Base-by-base conservation (phyloP, 1,284 basidiomycete genomes). In the Ganoderma sp. region DNA sequence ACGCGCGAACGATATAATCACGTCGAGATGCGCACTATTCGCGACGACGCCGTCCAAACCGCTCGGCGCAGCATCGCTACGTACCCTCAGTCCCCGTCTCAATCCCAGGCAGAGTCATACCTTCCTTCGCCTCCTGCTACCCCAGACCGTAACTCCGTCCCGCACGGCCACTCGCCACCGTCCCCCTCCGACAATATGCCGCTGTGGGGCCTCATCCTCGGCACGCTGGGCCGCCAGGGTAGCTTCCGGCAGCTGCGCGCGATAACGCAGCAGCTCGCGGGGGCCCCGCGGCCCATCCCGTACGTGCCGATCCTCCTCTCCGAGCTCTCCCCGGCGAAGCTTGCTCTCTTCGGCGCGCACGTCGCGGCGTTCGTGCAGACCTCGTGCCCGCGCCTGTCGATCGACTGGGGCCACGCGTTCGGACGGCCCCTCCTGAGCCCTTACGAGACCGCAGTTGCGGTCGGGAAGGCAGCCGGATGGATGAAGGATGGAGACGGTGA, bases 361-460 rank as follows among this genome's bases (percentile, higher is more conserved):
- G 86, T 99, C 67, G 90, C 92, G 4, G 90, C 93, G 0, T 98
- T 98, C 77, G 90, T 99, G 25, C 97, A 99, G 79, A 99, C 97
- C 1, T 95, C 95, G 0, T 99, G 97, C 81, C 97, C 97, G 2
- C 88, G 97, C 17, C 81, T 99, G 62, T 97, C 95, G 8, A 99
- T 99, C 70, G 98, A 99, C 78, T 99, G 98, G 98, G 96, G 96
- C 2, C 96, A 96, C 76, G 97, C 97, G 0, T 99, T 99, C 81
- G 84, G 91, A 63, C 86, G 88, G 39, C 98, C 98, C 0, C 82
- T 99, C 58, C 82, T 99, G 37, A 97, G 91, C 73, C 96, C 97
- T 0, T 99, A 99, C 78, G 98, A 99, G 81, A 92, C 95, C 0
- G 91, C 92, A 10, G 94, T 99, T 3, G 95, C 92, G 5, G 84